Base-by-base conservation (phyloP, 345 rosid species). In the Orychophragmus violaceus region DNA sequence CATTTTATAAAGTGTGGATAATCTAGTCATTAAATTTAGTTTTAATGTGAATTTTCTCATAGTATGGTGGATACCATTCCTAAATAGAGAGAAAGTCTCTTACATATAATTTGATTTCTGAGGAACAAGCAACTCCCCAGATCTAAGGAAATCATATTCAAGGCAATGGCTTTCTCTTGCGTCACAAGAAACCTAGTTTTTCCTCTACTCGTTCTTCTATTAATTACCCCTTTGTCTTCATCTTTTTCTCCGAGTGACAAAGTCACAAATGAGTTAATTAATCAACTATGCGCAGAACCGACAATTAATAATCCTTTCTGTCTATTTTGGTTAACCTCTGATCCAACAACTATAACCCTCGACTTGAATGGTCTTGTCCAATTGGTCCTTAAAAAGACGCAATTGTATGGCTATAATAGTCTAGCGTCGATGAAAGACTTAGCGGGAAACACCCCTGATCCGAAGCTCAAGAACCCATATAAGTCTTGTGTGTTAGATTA, bases 161-260 rank as follows among this genome's bases (percentile, higher is more conserved):
- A 16, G 33, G 32, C 13, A 37, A 70, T 70, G 74, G 56, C 48
- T 44, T 42, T 23, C 11, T n/a, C 75, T 62, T 44, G 23, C 5
- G 22, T 33, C 69, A 62, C 55, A 70, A 54, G 69, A 70, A 46
- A 18, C 42, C 1, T 63, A 4, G 1, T 71, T 27, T 21, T 71
- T 45, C 33, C 59, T 46, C 59, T 71, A 18, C 59, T 71, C 51
- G 2, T 63, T 55, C 5, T 71, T 5, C 56, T 63, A n/a, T 55
- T 51, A 63, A 24, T 55, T 42, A 46, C 35, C 12, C 70, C 75
- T 25, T 27, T 35, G 7, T 55, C 49, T 45, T 45, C 44, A 45
- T 62, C 74, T 14, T 14, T 49, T n/a, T 41, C 75, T 24, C 70
- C 58, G 0, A 35, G 33, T 71, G 75, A 63, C 25, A 33, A 63